Evolutionary conservation across 257 asterid genomes (phyloP).

Genomic region (Solanum chiquidenum): DNA sequence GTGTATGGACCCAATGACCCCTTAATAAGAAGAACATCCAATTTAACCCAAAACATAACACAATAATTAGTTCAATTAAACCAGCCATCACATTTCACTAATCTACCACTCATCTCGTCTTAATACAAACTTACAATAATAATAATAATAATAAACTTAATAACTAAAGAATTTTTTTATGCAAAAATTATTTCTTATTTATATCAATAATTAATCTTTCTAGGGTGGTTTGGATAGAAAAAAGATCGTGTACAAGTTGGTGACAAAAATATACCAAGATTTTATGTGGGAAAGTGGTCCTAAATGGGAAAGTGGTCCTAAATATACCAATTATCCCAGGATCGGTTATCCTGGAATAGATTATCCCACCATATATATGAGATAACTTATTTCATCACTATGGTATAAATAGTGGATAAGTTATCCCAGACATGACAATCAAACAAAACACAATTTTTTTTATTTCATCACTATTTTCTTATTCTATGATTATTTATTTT

Average conservation of each 20-base stretch:
- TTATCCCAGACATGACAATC: no score
- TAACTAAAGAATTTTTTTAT: background rate
- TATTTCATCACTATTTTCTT: no score
- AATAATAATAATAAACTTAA: background rate
- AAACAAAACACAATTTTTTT: no score
- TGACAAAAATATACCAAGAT: background rate
- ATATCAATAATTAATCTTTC: background rate
- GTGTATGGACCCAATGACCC: background rate
- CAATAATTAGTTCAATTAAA: background rate
- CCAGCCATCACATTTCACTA: background rate
- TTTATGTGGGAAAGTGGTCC: background rate
- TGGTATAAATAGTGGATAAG: no score
- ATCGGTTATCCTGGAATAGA: no score
- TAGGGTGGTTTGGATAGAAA: background rate
- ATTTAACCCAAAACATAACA: background rate
- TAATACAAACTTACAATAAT: background rate
- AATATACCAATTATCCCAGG: no score
- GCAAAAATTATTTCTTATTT: background rate
- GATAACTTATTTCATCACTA: no score
- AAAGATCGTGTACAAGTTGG: background rate
- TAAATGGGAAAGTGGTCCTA: background rate
- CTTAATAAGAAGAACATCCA: background rate
- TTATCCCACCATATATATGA: no score
- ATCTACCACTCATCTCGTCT: background rate
- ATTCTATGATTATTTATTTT: no score